Evolutionary conservation across 257 asterid species (phyloP).

Genomic region (Marsdenia floribunda): DNA sequence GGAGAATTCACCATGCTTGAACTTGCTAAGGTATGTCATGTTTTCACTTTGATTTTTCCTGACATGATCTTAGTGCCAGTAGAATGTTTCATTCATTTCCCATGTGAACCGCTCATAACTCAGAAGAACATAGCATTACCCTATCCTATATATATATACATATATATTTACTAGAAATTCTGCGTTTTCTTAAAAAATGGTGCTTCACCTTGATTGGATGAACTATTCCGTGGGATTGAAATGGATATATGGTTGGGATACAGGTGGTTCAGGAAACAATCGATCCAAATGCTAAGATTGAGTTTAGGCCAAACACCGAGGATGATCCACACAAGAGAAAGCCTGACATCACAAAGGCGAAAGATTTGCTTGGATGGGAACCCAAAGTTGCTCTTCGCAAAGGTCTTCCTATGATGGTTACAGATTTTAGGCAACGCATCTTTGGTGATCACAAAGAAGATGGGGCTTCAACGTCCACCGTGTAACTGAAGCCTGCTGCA

Average conservation of each 20-base stretch:
- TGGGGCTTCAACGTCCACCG: conserved; percentile 18
- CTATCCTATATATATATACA: not conserved
- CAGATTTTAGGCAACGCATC: conserved; percentile 84
- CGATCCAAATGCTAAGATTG: conserved; percentile 82
- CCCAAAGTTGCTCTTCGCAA: conserved; percentile 77
- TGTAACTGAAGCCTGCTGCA: not conserved
- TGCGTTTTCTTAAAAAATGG: not conserved
- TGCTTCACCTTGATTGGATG: not conserved
- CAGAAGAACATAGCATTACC: not conserved
- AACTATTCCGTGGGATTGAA: too few species aligned
- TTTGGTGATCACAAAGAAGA: conserved; percentile 75
- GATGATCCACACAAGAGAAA: conserved; percentile 98
- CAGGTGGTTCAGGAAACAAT: conserved; percentile 97
- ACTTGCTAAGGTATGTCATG: conserved; percentile 70
- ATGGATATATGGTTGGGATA: not conserved
- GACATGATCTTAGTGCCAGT: not conserved
- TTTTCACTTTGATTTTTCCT: not conserved
- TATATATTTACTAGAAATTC: not conserved
- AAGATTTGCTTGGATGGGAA: conserved; percentile 87
- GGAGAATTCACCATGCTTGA: conserved; percentile 99
- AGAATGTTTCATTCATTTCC: too few species aligned
- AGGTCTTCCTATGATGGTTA: conserved; percentile 92
- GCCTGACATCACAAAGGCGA: conserved; percentile 86
- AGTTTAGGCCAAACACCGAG: conserved; percentile 83
- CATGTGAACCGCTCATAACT: too few species aligned